Conservation (phyloP, 371 early-diverging fungal genomes). For the Actinomucor elegans region DNA sequence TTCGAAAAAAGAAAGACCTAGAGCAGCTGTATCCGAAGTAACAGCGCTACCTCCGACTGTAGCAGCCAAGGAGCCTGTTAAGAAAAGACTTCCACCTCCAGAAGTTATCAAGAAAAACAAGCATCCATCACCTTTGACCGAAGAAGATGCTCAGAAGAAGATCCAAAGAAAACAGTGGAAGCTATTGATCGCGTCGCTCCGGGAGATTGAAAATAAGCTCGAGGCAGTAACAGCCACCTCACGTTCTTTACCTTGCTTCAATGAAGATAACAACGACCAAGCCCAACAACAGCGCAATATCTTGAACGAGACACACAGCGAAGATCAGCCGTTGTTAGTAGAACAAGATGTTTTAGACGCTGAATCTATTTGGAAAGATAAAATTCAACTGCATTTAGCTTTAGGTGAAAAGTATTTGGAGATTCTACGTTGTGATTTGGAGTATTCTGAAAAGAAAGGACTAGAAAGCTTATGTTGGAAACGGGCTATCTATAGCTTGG, state of each 20-base stretch:
- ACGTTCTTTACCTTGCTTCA: conserved; percentile 8
- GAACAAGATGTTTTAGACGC: conserved; percentile 25
- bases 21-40: background rate
- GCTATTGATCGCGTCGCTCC: conserved; percentile 22
- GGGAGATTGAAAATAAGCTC: conserved; percentile 30
- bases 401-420: conserved; percentile 54
- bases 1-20: conserved; percentile 14
- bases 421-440: conserved; percentile 50
- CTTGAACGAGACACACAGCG: background rate
- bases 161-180: conserved; percentile 23
- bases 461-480: conserved; percentile 69
- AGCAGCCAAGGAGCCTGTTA: background rate
- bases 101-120: background rate
- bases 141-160: conserved; percentile 9
- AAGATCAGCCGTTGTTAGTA: background rate
- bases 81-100: background rate
- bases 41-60: background rate
- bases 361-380: conserved; percentile 32
- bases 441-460: conserved; percentile 57
- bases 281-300: background rate
- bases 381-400: conserved; percentile 34
- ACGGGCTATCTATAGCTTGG: conserved; percentile 58
- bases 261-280: background rate
- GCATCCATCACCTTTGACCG: background rate
- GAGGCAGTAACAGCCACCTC: conserved; percentile 4